phyloP scores from a whole-genome alignment of 805 yeast genomes.

The Saccharomyces kudriavzevii region DNA sequence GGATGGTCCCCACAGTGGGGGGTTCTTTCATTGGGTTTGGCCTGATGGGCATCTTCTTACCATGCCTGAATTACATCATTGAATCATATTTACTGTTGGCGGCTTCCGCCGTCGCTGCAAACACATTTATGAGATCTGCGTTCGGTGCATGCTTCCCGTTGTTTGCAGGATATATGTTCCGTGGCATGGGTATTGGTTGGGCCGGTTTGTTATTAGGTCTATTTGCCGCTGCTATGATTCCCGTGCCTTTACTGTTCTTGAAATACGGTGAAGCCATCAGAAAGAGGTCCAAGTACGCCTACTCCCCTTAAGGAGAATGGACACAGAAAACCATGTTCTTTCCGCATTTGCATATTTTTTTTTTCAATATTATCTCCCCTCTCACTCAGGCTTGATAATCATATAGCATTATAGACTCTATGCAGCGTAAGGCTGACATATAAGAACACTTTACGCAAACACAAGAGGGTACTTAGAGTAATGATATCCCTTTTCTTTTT shows the following conservation, averaged over 20 bases:
- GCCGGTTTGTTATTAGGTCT: slow-evolving; percentile 68
- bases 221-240: slow-evolving; percentile 47
- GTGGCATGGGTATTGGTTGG: slow-evolving; percentile 64
- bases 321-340: neutral
- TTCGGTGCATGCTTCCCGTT: slow-evolving; percentile 68
- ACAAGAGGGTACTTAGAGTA: neutral
- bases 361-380: neutral
- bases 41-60: slow-evolving; percentile 56
- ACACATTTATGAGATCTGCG: slow-evolving; percentile 58
- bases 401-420: neutral
- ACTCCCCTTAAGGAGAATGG: neutral
- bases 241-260: slow-evolving; percentile 62
- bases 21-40: slow-evolving; percentile 63
- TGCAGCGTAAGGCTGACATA: neutral
- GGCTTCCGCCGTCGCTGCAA: slow-evolving; percentile 72
- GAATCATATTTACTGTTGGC: slow-evolving; percentile 65
- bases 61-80: slow-evolving; percentile 62
- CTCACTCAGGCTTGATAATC: neutral
- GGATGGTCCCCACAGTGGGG: slow-evolving; percentile 72
- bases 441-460: neutral
- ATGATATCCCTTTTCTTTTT: neutral
- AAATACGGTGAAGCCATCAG: slow-evolving; percentile 52
- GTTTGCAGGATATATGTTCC: slow-evolving; percentile 65
- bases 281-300: slow-evolving; percentile 51
- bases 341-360: neutral